Conservation (phyloP, 345 rosid species). For the Brassica carinata region DNA sequence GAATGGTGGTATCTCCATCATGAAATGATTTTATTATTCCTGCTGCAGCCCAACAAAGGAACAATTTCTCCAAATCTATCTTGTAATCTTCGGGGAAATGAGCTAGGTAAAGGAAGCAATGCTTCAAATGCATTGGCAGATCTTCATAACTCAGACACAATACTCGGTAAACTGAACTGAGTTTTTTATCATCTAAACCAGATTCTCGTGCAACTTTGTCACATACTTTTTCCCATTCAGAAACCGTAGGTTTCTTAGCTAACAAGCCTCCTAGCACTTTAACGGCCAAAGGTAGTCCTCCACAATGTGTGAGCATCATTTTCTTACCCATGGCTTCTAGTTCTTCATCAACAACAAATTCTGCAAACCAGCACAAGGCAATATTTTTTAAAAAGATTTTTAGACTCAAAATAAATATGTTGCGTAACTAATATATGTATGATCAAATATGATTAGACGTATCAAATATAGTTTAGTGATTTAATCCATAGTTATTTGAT, state of each 20-base stretch:
- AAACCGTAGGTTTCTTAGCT: slow-evolving; percentile 16
- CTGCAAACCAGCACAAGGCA: neutral
- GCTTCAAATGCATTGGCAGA: slow-evolving; percentile 14
- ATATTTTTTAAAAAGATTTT: neutral
- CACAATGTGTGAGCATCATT: slow-evolving; percentile 28
- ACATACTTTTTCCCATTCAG: slow-evolving; percentile 21
- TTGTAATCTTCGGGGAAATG: neutral
- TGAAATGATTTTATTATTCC: neutral
- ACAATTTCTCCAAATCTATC: neutral
- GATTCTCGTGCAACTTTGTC: neutral
- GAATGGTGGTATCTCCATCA: neutral
- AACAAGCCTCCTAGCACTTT: slow-evolving; percentile 28
- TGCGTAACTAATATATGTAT: neutral
- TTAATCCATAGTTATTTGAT: neutral
- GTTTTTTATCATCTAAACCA: slow-evolving; percentile 9
- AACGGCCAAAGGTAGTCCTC: slow-evolving; percentile 26
- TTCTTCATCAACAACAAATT: slow-evolving; percentile 7
- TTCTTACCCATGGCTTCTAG: slow-evolving; percentile 7
- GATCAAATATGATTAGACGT: neutral
- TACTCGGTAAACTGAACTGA: neutral
- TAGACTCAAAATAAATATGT: neutral
- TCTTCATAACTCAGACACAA: slow-evolving; percentile 32
- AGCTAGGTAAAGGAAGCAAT: slow-evolving; percentile 33
- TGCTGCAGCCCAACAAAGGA: neutral
- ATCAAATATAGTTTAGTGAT: neutral